These are phyloP conservation scores for Dictyostelium purpureum DNA, from an alignment of 78 protist genomes.

Conservation along the genomic window DNA sequence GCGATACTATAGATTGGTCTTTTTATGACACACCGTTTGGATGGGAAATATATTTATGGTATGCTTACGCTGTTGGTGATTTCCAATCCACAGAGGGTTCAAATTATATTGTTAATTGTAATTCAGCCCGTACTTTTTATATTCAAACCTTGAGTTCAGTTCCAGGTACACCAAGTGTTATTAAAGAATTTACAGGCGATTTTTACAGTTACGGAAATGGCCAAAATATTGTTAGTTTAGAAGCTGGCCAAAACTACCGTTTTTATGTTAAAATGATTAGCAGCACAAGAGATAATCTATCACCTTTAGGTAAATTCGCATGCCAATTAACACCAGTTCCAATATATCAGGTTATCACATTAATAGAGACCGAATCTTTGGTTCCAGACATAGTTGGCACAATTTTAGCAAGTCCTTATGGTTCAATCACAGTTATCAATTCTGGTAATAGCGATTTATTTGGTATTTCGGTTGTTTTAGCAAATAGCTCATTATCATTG, in stretches of 20 bases:
- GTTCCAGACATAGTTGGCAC: constrained; percentile 31
- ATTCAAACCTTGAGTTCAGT: not conserved
- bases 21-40: constrained; percentile 24
- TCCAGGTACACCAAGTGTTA: not conserved
- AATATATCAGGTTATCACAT: not conserved
- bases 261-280: constrained; percentile 3
- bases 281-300: constrained; percentile 1
- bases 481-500: not conserved
- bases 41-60: constrained; percentile 60
- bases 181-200: constrained; percentile 21
- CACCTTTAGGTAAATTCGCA: not conserved
- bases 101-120: constrained; percentile 21
- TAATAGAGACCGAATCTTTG: not conserved
- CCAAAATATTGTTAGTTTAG: not conserved
- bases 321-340: not conserved
- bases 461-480: not conserved
- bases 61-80: constrained; percentile 64
- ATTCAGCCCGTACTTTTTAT: not conserved
- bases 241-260: constrained; percentile 1
- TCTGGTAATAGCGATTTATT: not conserved
- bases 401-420: constrained; percentile 13
- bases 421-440: not conserved
- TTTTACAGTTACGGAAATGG: constrained; percentile 47
- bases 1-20: not conserved
- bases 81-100: not conserved